Evolutionary conservation across 306 rosid genomes (phyloP).

Genomic region (Abrus pulchellus): DNA sequence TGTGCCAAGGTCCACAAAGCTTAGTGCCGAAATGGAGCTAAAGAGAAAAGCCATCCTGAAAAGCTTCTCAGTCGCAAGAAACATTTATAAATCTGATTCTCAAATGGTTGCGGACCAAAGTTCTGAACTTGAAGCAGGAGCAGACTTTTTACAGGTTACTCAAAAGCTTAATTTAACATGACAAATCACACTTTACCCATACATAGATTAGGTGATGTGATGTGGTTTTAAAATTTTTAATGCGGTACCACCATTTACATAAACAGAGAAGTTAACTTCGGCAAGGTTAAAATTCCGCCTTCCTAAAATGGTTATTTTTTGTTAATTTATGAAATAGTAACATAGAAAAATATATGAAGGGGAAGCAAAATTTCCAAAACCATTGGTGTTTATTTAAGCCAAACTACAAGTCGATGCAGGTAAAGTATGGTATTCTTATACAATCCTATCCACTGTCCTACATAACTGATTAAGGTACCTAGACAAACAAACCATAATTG

Average conservation of each 20-base stretch:
- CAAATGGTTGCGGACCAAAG: neutral
- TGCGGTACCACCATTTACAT: neutral
- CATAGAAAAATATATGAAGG: too few species aligned
- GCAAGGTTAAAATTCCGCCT: too few species aligned
- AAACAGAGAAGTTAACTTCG: neutral
- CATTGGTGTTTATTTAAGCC: neutral
- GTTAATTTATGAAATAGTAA: too few species aligned
- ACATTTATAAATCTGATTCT: constrained; percentile 41
- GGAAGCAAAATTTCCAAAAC: neutral
- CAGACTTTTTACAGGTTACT: constrained; percentile 50
- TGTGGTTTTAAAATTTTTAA: neutral
- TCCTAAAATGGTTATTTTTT: too few species aligned
- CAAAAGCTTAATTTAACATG: constrained; percentile 6
- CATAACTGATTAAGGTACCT: neutral
- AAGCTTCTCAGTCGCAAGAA: constrained; percentile 53
- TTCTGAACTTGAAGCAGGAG: constrained; percentile 47
- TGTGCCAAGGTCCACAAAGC: constrained; percentile 48
- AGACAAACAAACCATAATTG: neutral
- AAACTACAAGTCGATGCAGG: neutral
- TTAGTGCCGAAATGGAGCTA: constrained; percentile 39
- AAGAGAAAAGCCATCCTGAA: constrained; percentile 48
- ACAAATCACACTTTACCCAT: neutral
- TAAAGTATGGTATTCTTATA: neutral
- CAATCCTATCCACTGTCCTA: neutral
- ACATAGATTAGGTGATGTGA: neutral